These are phyloP conservation scores for Candida easanensis DNA, from an alignment of 805 yeast genomes.

Conservation along the genomic window DNA sequence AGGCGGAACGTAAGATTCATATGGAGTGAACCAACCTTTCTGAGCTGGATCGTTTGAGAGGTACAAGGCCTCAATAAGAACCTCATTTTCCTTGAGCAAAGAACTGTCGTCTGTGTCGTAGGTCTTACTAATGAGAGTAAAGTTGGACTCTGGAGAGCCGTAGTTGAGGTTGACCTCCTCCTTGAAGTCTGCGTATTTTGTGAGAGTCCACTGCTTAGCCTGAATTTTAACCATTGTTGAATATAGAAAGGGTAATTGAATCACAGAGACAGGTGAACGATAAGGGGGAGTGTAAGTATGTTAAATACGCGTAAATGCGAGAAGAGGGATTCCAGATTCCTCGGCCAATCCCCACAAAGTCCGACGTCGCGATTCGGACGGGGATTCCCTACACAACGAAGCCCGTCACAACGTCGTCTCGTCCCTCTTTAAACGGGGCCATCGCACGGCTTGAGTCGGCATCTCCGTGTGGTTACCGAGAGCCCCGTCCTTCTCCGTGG, in stretches of 20 bases:
- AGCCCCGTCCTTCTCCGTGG: background rate
- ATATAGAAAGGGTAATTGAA: too few species aligned
- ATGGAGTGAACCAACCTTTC: slow-evolving; percentile 49
- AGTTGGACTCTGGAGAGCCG: slow-evolving; percentile 27
- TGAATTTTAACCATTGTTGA: slow-evolving; percentile 18
- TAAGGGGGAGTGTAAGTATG: background rate
- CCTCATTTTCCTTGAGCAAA: slow-evolving; percentile 36
- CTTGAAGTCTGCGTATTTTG: slow-evolving; percentile 26
- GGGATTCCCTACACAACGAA: too few species aligned
- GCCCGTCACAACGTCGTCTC: too few species aligned
- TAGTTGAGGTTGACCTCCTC: slow-evolving; percentile 27
- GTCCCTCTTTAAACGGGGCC: background rate
- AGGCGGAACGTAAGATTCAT: slow-evolving; percentile 30
- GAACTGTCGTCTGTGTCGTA: slow-evolving; percentile 22
- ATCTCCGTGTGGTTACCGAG: background rate
- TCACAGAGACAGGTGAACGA: too few species aligned
- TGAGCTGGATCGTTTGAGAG: slow-evolving; percentile 63
- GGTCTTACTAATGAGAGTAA: slow-evolving; percentile 25
- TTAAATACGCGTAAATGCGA: background rate
- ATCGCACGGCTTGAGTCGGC: background rate
- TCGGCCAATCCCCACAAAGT: too few species aligned
- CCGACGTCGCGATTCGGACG: too few species aligned
- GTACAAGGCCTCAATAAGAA: slow-evolving; percentile 43
- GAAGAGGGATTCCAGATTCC: too few species aligned
- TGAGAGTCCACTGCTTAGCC: slow-evolving; percentile 33